Conservation (phyloP, 2,329 filamentous ascomycete genomes). For the Diaporthe citriasiana region DNA sequence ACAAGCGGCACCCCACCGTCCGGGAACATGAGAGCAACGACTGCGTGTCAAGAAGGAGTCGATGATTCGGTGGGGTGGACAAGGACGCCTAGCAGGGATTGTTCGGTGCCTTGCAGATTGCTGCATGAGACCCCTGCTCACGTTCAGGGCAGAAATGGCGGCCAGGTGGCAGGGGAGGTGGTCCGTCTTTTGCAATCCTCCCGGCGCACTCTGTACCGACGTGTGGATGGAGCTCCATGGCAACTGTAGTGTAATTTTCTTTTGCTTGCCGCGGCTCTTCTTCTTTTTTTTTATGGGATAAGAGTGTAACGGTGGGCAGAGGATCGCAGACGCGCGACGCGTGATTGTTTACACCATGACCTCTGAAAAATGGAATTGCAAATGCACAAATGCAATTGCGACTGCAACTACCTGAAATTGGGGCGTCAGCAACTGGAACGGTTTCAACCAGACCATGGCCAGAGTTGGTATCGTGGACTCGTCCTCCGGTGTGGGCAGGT, state of each 20-base stretch:
- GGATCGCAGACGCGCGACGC: not conserved
- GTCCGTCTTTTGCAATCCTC: slow-evolving; percentile 23
- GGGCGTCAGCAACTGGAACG: not conserved
- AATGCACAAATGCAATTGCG: not conserved
- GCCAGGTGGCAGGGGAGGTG: slow-evolving; percentile 1
- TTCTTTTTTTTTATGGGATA: not conserved
- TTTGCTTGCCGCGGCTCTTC: not conserved
- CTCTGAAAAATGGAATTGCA: not conserved
- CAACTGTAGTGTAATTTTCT: not conserved
- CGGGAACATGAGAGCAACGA: slow-evolving; percentile 2
- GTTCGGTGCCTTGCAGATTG: slow-evolving; percentile 38
- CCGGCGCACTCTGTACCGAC: slow-evolving; percentile 3
- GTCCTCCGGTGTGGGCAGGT: not conserved
- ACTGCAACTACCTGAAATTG: not conserved
- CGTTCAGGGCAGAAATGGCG: not conserved
- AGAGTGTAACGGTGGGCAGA: not conserved
- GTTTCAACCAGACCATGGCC: slow-evolving; percentile 1
- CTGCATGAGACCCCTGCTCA: slow-evolving; percentile 21
- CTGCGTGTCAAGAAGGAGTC: slow-evolving; percentile 6
- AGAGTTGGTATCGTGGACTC: not conserved
- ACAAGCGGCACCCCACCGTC: slow-evolving; percentile 10
- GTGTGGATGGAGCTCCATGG: not conserved
- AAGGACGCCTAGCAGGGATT: slow-evolving; percentile 22
- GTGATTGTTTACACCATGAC: not conserved
- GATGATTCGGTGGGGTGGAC: slow-evolving; percentile 6